These are phyloP conservation scores for Retiboletus fuscus DNA, from an alignment of 1,284 basidiomycete species.

Conservation along the genomic window DNA sequence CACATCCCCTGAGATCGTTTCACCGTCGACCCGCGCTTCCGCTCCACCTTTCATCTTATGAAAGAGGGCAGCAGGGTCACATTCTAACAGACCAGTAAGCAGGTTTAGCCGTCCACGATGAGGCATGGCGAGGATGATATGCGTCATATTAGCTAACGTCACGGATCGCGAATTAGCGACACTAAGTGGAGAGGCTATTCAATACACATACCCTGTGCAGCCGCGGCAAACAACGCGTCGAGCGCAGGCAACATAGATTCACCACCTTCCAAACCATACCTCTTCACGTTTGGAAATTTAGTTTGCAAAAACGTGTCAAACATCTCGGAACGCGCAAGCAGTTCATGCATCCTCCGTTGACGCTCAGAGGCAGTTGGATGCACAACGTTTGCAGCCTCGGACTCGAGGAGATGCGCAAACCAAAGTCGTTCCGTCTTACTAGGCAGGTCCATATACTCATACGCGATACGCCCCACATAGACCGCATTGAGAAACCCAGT, in stretches of 20 bases:
- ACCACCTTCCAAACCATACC: slow-evolving; percentile 88
- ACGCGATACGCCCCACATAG: slow-evolving; percentile 87
- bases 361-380: slow-evolving; percentile 41
- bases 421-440: slow-evolving; percentile 84
- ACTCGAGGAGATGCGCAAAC: slow-evolving; percentile 88
- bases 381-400: slow-evolving; percentile 50
- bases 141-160: slow-evolving; percentile 69
- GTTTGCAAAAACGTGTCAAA: slow-evolving; percentile 85
- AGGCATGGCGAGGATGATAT: slow-evolving; percentile 84
- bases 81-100: slow-evolving; percentile 81
- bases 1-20: slow-evolving; percentile 84
- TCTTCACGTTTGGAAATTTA: slow-evolving; percentile 87
- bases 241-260: slow-evolving; percentile 91
- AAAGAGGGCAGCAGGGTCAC: slow-evolving; percentile 76
- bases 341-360: slow-evolving; percentile 70
- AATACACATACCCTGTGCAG: slow-evolving; percentile 67
- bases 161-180: slow-evolving; percentile 15
- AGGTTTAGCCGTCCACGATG: slow-evolving; percentile 91
- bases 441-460: slow-evolving; percentile 91
- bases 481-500: slow-evolving; percentile 74
- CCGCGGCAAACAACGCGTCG: slow-evolving; percentile 77
- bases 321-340: slow-evolving; percentile 81
- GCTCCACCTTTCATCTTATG: slow-evolving; percentile 86
- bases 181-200: neutral
- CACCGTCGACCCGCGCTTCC: slow-evolving; percentile 73